phyloP scores from a whole-genome alignment of 2,329 filamentous ascomycete species.

The Cercospora sesami region DNA sequence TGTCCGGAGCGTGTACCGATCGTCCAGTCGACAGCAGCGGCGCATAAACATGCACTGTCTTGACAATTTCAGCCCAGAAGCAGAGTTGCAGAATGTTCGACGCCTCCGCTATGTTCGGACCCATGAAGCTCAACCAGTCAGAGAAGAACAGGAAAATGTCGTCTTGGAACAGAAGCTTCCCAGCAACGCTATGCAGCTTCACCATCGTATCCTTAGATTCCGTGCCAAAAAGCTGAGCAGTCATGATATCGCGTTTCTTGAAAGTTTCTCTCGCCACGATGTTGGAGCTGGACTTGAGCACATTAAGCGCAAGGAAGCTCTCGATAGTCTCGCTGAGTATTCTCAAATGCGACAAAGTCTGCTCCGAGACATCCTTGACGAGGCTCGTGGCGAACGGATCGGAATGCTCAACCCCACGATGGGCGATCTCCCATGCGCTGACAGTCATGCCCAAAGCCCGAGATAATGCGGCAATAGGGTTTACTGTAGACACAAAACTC shows the following conservation, averaged over 20 bases:
- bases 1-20: not conserved
- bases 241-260: constrained; percentile 33
- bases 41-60: constrained; percentile 65
- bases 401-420: constrained; percentile 71
- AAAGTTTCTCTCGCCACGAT: constrained; percentile 29
- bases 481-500: constrained; percentile 20
- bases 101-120: constrained; percentile 34
- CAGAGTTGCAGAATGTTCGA: constrained; percentile 73
- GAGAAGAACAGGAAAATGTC: constrained; percentile 81
- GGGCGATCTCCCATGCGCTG: constrained; percentile 84
- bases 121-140: constrained; percentile 51
- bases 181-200: constrained; percentile 25
- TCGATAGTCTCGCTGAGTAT: constrained; percentile 85
- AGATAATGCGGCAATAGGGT: constrained; percentile 31
- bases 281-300: constrained; percentile 59
- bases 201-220: constrained; percentile 30
- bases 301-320: constrained; percentile 78
- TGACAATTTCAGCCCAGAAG: constrained; percentile 87
- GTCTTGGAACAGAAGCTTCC: constrained; percentile 58
- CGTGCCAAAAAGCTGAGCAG: constrained; percentile 35
- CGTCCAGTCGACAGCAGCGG: constrained; percentile 10
- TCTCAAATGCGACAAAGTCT: constrained; percentile 80
- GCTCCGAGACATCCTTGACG: constrained; percentile 79
- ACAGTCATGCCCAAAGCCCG: constrained; percentile 76
- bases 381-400: constrained; percentile 68